Evolutionary conservation across 2,329 filamentous ascomycete genomes (phyloP).

Genomic region (Calonectria hawksworthii): DNA sequence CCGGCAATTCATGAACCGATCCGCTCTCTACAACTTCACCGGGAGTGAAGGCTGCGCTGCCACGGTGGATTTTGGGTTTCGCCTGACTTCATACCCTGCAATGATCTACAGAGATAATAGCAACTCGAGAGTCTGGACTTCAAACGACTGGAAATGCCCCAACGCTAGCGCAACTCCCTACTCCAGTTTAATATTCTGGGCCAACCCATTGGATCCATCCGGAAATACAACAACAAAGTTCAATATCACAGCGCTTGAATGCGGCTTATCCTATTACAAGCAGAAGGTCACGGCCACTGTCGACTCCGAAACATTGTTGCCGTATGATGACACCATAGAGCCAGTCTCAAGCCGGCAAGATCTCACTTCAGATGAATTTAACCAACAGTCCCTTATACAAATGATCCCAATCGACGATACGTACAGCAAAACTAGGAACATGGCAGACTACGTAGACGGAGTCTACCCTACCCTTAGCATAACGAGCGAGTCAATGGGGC

Average conservation of each 20-base stretch:
- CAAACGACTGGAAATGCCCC: too few species aligned
- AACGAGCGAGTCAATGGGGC: too few species aligned
- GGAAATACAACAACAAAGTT: not conserved
- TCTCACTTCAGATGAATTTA: not conserved
- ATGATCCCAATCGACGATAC: too few species aligned
- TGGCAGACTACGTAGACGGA: too few species aligned
- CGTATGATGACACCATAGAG: not conserved
- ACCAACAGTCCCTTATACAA: too few species aligned
- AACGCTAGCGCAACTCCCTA: too few species aligned
- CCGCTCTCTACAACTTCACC: not conserved
- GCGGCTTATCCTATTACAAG: not conserved
- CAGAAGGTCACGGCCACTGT: conserved; percentile 8
- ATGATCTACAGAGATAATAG: not conserved
- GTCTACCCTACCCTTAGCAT: too few species aligned
- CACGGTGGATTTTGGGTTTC: too few species aligned
- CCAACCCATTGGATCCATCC: not conserved
- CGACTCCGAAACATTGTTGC: not conserved
- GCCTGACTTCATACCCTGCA: not conserved
- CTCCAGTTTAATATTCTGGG: not conserved
- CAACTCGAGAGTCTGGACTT: too few species aligned
- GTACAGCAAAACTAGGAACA: too few species aligned
- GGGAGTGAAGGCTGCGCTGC: not conserved
- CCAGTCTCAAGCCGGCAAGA: not conserved
- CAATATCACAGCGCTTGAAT: not conserved
- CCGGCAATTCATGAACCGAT: too few species aligned